Conservation (phyloP, 345 rosid genomes). For the Eucalyptus victrix region DNA sequence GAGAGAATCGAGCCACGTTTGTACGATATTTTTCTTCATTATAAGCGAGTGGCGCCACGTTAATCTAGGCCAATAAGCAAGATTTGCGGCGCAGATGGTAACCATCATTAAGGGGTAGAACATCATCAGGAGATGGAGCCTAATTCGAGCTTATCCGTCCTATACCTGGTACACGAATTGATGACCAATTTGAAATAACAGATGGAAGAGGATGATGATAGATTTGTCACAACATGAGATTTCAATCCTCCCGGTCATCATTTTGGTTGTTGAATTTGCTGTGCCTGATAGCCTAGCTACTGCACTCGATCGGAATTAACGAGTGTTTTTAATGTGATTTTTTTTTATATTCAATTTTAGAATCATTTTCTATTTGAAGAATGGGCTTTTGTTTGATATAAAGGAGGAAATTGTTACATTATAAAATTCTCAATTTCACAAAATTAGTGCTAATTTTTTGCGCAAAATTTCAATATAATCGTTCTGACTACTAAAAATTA, state of each 20-base stretch:
- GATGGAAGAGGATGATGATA: neutral
- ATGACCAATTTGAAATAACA: neutral
- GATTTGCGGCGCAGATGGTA: neutral
- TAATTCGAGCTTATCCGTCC: neutral
- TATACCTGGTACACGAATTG: neutral
- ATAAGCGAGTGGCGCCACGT: neutral
- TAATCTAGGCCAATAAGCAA: neutral
- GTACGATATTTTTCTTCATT: neutral
- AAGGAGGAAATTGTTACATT: neutral
- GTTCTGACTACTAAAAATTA: rapidly evolving
- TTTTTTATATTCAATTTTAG: neutral
- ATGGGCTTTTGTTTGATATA: neutral
- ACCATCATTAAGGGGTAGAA: neutral
- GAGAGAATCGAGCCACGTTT: neutral
- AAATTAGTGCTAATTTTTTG: neutral
- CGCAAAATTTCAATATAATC: rapidly evolving
- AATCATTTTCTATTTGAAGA: neutral
- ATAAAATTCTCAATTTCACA: rapidly evolving
- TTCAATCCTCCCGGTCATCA: neutral
- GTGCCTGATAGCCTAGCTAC: neutral
- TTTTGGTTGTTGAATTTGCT: neutral
- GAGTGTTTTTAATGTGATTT: neutral
- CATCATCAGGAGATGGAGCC: neutral
- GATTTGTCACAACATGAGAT: neutral
- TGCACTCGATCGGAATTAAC: neutral